Percentiles rank a stretch among this genome's conserved stretches.
Conservation (phyloP, 495 filamentous ascomycete genomes). For the Neurospora pannonica region DNA sequence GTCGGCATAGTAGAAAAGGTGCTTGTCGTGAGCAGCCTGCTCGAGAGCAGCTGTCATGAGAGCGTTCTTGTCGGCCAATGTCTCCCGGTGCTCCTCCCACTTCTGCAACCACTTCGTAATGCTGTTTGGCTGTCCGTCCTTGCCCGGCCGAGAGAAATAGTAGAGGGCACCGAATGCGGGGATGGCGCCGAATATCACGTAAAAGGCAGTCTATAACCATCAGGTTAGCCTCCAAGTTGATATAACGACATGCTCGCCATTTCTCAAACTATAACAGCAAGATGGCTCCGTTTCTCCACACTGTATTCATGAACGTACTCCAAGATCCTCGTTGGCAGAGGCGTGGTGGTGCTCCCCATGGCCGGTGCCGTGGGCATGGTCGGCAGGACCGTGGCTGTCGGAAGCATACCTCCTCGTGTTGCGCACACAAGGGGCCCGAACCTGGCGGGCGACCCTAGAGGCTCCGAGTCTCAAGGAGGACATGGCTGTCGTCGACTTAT, state of each 20-base stretch:
- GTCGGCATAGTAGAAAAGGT: conserved; percentile 26
- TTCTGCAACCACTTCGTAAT: conserved; percentile 24
- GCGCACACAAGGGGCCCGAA: conserved; percentile 20
- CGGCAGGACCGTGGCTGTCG: conserved; percentile 24
- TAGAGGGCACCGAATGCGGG: conserved; percentile 26
- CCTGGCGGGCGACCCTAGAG: conserved; percentile 26
- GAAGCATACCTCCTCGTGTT: conserved; percentile 36
- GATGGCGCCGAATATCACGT: conserved; percentile 26
- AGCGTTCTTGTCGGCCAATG: conserved; percentile 19
- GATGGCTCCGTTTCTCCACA: not conserved
- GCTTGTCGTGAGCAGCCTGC: conserved; percentile 41
- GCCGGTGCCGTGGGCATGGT: conserved; percentile 16
- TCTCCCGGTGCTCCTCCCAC: conserved; percentile 18
- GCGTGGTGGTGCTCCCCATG: conserved; percentile 25
- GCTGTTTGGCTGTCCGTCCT: conserved; percentile 31
- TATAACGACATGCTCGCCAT: not conserved
- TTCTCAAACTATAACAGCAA: not conserved
- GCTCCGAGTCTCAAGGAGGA: conserved; percentile 36
- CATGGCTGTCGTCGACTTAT: conserved; percentile 25
- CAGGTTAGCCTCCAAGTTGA: conserved; percentile 7
- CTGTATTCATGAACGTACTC: conserved; percentile 24
- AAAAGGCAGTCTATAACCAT: conserved; percentile 27
- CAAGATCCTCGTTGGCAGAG: conserved; percentile 32
- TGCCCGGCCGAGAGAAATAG: conserved; percentile 29
- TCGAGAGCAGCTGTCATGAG: conserved; percentile 30